A percentile compares a stretch with the other conserved stretches of the same genome.
These are phyloP conservation scores for Pyrenula massariospora DNA, from an alignment of 495 filamentous ascomycete species.

Conservation along the genomic window DNA sequence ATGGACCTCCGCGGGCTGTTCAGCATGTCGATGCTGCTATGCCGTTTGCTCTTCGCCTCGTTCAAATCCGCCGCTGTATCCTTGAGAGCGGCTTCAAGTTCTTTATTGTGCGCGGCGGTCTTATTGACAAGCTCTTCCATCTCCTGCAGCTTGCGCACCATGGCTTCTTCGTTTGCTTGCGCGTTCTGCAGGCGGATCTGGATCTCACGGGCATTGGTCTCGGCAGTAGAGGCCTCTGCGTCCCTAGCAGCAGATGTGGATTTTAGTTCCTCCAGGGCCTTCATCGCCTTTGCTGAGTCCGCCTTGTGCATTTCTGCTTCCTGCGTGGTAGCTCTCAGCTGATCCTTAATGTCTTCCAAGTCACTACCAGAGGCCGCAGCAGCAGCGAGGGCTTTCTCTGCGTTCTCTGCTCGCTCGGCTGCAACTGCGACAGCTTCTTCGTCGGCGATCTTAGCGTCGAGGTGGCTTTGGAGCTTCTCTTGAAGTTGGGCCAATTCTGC, in stretches of 20 bases:
- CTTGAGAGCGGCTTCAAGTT: neutral
- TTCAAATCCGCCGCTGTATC: neutral
- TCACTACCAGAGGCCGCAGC: neutral
- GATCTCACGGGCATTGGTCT: neutral
- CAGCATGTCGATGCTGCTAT: neutral
- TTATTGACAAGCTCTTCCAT: neutral
- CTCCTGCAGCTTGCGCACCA: neutral
- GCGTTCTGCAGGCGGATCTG: neutral
- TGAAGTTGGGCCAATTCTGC: constrained; percentile 18
- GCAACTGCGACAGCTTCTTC: constrained; percentile 15
- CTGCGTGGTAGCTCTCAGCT: neutral
- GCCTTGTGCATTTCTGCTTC: neutral
- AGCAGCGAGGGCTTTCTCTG: neutral
- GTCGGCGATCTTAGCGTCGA: constrained; percentile 22
- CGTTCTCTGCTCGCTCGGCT: neutral
- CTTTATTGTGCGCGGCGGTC: neutral
- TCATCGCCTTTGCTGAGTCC: neutral
- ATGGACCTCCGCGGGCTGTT: neutral
- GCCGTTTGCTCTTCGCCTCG: neutral
- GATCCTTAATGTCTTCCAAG: neutral
- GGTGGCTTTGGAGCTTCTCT: constrained; percentile 15
- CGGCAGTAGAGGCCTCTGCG: neutral
- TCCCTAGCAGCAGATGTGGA: neutral
- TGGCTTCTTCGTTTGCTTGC: neutral
- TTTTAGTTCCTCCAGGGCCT: neutral